Percentiles rank a stretch among this genome's conserved stretches.
These are phyloP conservation scores for Drechmeria coniospora DNA, from an alignment of 2,329 filamentous ascomycete genomes.

Conservation along the genomic window DNA sequence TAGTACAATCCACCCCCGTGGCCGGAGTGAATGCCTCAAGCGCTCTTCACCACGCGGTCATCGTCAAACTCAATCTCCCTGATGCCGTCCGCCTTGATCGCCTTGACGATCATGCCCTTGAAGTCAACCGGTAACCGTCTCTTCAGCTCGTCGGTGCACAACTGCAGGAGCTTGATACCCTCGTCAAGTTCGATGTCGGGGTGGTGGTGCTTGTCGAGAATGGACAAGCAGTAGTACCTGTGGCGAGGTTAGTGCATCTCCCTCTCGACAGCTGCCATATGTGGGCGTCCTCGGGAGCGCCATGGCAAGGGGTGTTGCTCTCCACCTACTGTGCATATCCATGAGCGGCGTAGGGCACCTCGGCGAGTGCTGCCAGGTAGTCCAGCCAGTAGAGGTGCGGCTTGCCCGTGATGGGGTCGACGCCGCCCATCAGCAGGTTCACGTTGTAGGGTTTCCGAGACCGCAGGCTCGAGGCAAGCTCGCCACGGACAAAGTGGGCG, in stretches of 20 bases:
- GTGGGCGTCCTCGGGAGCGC: too few relatives aligned
- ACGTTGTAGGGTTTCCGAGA: constrained; percentile 93
- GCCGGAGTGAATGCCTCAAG: constrained; percentile 22
- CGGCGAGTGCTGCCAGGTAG: constrained; percentile 78
- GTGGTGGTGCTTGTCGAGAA: constrained; percentile 96
- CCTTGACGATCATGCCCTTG: constrained; percentile 92
- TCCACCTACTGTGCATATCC: constrained; percentile 80
- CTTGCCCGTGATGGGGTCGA: constrained; percentile 82
- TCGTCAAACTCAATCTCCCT: constrained; percentile 75
- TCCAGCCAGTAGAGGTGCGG: constrained; percentile 94
- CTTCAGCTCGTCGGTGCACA: constrained; percentile 97
- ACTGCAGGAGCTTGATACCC: constrained; percentile 78
- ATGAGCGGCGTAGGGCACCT: constrained; percentile 88
- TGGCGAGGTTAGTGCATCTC: constrained; percentile 1
- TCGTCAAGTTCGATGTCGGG: constrained; percentile 81
- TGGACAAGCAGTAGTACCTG: constrained; percentile 93
- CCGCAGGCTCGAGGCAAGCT: constrained; percentile 79
- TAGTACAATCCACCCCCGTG: constrained; percentile 18
- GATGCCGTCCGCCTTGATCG: constrained; percentile 87
- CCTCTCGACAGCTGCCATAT: not conserved
- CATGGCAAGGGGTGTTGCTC: constrained; percentile 4
- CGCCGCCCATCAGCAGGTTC: constrained; percentile 86
- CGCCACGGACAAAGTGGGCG: constrained; percentile 83
- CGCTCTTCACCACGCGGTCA: constrained; percentile 51
- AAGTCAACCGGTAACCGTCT: constrained; percentile 94